phyloP scores from a whole-genome alignment of 257 asterid genomes.

The Echites panduratus region DNA sequence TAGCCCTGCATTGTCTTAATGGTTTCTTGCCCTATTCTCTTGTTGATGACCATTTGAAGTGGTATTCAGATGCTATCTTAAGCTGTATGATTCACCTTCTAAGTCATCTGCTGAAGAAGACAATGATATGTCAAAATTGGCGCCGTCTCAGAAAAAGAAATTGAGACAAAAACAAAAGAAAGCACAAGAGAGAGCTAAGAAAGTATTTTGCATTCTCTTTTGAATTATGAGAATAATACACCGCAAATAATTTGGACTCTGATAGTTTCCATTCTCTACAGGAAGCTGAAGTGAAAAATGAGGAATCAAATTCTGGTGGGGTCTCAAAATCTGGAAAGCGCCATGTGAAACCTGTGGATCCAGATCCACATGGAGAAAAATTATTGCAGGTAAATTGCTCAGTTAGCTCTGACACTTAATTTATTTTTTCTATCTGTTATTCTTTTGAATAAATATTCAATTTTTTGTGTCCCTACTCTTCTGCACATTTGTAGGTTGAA shows the following conservation, averaged over 20 bases:
- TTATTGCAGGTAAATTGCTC: constrained; percentile 52
- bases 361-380: constrained; percentile 91
- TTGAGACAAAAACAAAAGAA: constrained; percentile 89
- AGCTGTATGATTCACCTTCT: constrained; percentile 78
- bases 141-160: constrained; percentile 90
- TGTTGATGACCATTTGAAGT: constrained; percentile 15
- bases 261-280: constrained; percentile 29
- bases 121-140: constrained; percentile 73
- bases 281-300: constrained; percentile 87
- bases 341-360: constrained; percentile 73
- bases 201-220: constrained; percentile 38
- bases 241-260: background rate
- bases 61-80: constrained; percentile 81
- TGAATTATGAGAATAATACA: background rate
- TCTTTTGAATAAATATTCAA: background rate
- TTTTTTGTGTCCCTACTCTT: background rate
- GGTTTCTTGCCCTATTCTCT: constrained; percentile 8
- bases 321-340: constrained; percentile 79
- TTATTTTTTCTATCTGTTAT: constrained; percentile 6
- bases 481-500: constrained; percentile 60
- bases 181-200: constrained; percentile 97
- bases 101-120: constrained; percentile 85
- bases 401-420: constrained; percentile 1
- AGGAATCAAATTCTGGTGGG: constrained; percentile 58
- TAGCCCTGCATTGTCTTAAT: constrained; percentile 2